Base-by-base conservation (phyloP, 768 basidiomycete species). In the Cubamyces sp. region DNA sequence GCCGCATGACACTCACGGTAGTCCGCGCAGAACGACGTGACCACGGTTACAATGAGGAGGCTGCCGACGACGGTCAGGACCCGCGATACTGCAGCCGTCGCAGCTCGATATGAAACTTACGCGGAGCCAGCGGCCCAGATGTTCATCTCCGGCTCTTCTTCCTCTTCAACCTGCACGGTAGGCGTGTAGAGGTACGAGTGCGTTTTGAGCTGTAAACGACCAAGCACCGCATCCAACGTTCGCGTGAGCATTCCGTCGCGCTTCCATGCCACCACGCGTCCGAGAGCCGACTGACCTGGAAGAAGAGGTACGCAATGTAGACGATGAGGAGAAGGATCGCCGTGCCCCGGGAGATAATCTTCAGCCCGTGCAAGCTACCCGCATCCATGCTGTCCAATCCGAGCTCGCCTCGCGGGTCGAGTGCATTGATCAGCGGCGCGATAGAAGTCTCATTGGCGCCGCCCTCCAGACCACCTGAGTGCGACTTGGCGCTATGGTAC, bases 1-100 rank as follows among this genome's bases (percentile, higher is more conserved):
- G 55, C 30, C 18, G 7, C 40, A 49, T 39, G 18, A 48, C 9
- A 84, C 88, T 70, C 71, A 89, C 91, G 75, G 70, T 86, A 91
- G 72, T 97, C 95, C 28, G 95, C 94, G 66, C 91, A 93, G 77
- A 96, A 93, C 0, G 92, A 83, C 0, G 94, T 96, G 48, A 91
- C 70, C 48, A 96, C 77, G 1, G 95, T 96, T 14, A 92, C 86
- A 39, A 75, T 71, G 39, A 94, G 77, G 7, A 97, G 79, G 54
- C 90, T 88, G 56, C n/a, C 51, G 41, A 63, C 37, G 30, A 52
- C 50, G 43, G 8, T 47, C 40, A 45, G 60, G 16, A 42, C 19
- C 45, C 8, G 19, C 42, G 42, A 34, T 21, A 16, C 28, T 26
- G 19, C 45, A 12, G 3, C 25, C 54, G 25, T 8, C 45, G 23